These are phyloP conservation scores for Daldinia bambusicola DNA, from an alignment of 495 filamentous ascomycete genomes.

Conservation along the genomic window DNA sequence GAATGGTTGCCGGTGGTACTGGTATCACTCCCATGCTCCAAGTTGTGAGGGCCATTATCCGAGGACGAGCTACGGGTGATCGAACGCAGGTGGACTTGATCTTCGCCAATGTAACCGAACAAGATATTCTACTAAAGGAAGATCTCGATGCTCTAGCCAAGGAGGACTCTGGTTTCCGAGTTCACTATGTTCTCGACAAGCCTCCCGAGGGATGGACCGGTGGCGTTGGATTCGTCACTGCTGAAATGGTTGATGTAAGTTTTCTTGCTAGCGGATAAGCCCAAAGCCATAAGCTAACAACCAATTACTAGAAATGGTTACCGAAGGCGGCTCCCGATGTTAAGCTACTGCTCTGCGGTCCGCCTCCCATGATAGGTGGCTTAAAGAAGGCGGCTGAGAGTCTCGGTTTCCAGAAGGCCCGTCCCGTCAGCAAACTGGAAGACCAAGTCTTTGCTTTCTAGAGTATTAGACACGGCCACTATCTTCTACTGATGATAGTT, in stretches of 20 bases:
- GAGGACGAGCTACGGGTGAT: conserved; percentile 82
- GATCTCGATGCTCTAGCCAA: conserved; percentile 82
- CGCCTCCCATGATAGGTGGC: conserved; percentile 94
- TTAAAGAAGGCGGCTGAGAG: conserved; percentile 95
- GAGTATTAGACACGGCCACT: not conserved
- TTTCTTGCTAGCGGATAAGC: not conserved
- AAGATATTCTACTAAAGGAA: conserved; percentile 93
- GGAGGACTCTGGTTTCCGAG: conserved; percentile 80
- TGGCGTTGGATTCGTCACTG: conserved; percentile 91
- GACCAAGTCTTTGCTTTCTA: conserved; percentile 99
- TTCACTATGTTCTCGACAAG: conserved; percentile 97
- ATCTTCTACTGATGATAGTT: not conserved
- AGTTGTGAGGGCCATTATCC: conserved; percentile 88
- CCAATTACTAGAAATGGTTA: conserved; percentile 68
- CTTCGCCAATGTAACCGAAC: conserved; percentile 92
- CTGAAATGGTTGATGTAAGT: conserved; percentile 92
- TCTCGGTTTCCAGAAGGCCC: conserved; percentile 89
- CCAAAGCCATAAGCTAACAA: conserved; percentile 16
- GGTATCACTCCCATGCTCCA: conserved; percentile 99
- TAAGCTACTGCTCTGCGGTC: conserved; percentile 96
- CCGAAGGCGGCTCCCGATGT: conserved; percentile 86
- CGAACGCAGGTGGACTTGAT: conserved; percentile 90
- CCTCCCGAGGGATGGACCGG: conserved; percentile 90
- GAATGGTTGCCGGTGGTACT: conserved; percentile 98
- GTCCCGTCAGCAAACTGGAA: conserved; percentile 93